Base-by-base conservation (phyloP, 345 rosid species). In the Moricandia moricandioides region DNA sequence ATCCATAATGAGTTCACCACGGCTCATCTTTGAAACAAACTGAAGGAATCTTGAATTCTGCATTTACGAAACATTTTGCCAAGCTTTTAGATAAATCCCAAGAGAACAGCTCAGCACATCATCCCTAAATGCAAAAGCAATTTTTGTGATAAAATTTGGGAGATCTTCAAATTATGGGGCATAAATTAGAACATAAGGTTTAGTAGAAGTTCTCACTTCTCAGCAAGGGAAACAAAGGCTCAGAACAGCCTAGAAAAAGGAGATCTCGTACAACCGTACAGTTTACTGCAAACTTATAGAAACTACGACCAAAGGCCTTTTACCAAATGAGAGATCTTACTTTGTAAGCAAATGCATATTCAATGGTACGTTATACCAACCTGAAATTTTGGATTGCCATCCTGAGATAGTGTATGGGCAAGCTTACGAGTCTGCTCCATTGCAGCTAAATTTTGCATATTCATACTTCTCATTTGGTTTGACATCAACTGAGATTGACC, bases 31-130 rank as follows among this genome's bases (percentile, higher is more conserved):
- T 29, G 99, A 95, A 77, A 95, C 87, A 82, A 95, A 95, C 70
- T 92, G 99, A 73, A 92, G 97, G 85, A 95, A 92, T 82, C 85
- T 92, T 54, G 99, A 95, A 85, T 95, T 95, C 99, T 95, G 91
- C 84, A 87, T 47, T 51, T 37, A 66, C 73, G 40, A 80, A 68
- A 75, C 35, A 54, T 65, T 34, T 52, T 31, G 45, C 39, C 62
- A 63, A 67, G 18, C 58, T 76, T 33, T 47, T 40, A 71, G 13
- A 66, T 55, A 47, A 57, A 29, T 39, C 54, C 60, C 70, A 57
- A 65, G 73, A 49, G 8, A 57, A 71, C 45, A 59, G 51, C 63
- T 70, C 62, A 24, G 34, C 49, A 69, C 13, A 62, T 39, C 14
- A 37, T 17, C 6, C 18, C 21, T 27, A 14, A 45, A 33, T 8